Evolutionary conservation across 768 basidiomycete species (phyloP), one percentile per base, ranked within the genome.

Genomic region (Lyophyllum decastes): DNA sequence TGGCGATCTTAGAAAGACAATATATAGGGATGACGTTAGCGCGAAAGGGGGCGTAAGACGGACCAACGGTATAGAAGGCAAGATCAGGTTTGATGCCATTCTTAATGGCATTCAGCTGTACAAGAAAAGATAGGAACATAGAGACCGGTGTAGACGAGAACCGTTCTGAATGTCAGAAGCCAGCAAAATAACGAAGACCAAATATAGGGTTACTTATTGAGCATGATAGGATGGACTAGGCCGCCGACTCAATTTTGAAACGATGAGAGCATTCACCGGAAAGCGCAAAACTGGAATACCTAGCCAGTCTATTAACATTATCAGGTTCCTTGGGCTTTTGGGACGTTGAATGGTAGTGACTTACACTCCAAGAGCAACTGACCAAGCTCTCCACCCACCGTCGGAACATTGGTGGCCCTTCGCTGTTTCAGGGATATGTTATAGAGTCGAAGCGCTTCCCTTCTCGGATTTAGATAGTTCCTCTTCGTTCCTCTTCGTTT

Each of bases 41-140:
- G 69, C 50, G 64, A 49, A 43, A 19, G 50, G 61, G 10, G 35
- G 24, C 17, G 52, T 45, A 33, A 11, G 21, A 21, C 12, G 27
- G 19, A 58, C 72, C 26, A 55, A 86, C 85, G 27, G 78, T 78
- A 57, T 86, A 85, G 58, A 87, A 86, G 0, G 85, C 81, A 4
- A 87, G 70, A n/a, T 66, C 70, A 9, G 74, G 66, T 16, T 71
- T 66, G 38, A 82, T 72, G 0, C 79, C 78, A 54, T 82, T 82
- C 49, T 73, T 68, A 26, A 81, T 71, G 0, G 84, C 75, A 55
- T 82, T 78, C 12, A 86, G 66, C 60, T 87, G 86, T 7, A 86
- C 61, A 64, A 82, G n/a, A 87, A 68, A 83, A 86, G 17, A 83
- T 71, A 0, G 84, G 83, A 46, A 75, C 82, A 57, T 75, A 83